Evolutionary conservation across 805 yeast genomes (phyloP), one percentile per base, ranked within the genome.

Genomic region (Yarrowia sp.): DNA sequence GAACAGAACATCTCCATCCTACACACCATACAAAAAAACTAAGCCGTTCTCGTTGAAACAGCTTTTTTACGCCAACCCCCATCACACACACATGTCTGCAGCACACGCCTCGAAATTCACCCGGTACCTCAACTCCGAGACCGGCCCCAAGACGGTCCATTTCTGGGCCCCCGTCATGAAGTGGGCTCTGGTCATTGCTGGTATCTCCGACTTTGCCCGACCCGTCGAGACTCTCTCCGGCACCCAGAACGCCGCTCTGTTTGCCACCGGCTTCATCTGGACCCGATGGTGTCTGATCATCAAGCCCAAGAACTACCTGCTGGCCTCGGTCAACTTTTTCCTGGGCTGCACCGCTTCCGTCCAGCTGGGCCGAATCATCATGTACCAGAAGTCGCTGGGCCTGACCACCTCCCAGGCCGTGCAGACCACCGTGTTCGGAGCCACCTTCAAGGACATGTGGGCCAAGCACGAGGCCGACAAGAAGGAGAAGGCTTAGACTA

Each of bases 241-340:
- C 68, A 88, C 97, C 30, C 97, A 91, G 79, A 93, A 90, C 80
- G 76, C 86, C 52, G 96, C 98, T 1, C 83, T 94, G 68, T 84
- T 90, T 73, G 92, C 93, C 56, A 94, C 99, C 1, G 99, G 98
- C 67, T 86, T 86, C 66, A 92, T 94, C 74, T 94, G 99, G 99
- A 94, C 99, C 42, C 87, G 99, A 78, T 94, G 98, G 98, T 92
- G 97, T 15, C 85, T 93, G 79, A 95, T 93, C 71, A 94, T 94
- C 76, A 86, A 82, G 71, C 99, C 99, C 49, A 88, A 89, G 80
- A 94, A 94, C 79, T 83, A 84, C 73, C 81, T 95, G 70, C 83
- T 95, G 72, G 99, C 98, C 4, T 86, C 94, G 36, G 99, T 94
- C 68, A 94, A 94, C 80, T 92, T 92, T 83, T 94, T 95, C 84